phyloP scores from a whole-genome alignment of 148 eudicot genomes.

The Polygonum maritimum region DNA sequence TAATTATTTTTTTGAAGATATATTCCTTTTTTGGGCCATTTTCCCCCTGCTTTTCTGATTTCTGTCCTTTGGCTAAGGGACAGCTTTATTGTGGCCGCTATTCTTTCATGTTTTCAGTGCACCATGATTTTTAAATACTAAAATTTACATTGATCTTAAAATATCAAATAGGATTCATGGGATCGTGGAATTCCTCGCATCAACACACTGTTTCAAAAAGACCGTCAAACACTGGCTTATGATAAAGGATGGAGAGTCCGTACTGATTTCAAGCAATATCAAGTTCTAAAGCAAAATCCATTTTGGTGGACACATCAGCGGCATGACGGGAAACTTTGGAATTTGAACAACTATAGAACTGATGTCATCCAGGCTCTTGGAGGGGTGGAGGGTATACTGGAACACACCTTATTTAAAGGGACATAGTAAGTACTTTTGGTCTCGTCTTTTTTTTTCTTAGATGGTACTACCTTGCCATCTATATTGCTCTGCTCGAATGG shows the following conservation, averaged over 20 bases:
- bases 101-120: neutral
- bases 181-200: conserved; percentile 99
- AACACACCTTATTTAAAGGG: conserved; percentile 94
- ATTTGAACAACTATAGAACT: conserved; percentile 94
- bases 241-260: conserved; percentile 99
- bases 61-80: neutral
- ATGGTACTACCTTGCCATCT: neutral
- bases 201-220: conserved; percentile 97
- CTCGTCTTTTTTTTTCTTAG: neutral
- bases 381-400: conserved; percentile 97
- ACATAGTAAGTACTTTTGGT: conserved; percentile 51
- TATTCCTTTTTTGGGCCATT: neutral
- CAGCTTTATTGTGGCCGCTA: neutral
- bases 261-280: conserved; percentile 96
- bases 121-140: neutral
- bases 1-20: neutral
- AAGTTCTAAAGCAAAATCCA: conserved; percentile 96
- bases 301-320: conserved; percentile 99
- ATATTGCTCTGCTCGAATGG: neutral
- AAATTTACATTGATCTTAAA: neutral
- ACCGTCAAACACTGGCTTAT: conserved; percentile 95
- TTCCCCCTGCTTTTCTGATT: no score
- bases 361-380: conserved; percentile 99
- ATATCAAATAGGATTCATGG: conserved; percentile 66
- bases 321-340: conserved; percentile 98